Conservation (phyloP, 2,329 filamentous ascomycete species). For the Penicillium sp. region DNA sequence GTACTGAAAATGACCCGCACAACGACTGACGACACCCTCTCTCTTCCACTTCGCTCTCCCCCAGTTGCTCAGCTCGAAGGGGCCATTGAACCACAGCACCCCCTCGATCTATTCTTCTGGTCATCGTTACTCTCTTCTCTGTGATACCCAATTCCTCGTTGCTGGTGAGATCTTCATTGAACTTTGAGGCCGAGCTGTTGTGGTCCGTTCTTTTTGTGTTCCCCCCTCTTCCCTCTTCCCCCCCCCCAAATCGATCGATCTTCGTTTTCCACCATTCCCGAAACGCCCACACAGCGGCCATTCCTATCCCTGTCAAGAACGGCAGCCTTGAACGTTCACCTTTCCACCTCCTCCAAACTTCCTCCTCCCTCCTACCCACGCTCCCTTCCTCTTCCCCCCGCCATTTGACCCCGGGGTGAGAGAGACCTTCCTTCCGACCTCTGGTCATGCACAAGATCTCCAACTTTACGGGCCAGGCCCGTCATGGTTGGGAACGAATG, state of each 20-base stretch:
- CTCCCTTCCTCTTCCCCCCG: constrained; percentile 28
- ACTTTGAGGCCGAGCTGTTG: neutral
- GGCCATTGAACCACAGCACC: neutral
- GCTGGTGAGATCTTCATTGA: neutral
- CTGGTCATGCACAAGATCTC: constrained; percentile 66
- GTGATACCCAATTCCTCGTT: neutral
- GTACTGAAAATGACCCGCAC: constrained; percentile 18
- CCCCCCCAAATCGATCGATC: constrained; percentile 28
- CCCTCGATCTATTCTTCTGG: neutral
- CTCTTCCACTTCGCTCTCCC: neutral
- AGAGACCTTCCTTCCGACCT: constrained; percentile 25
- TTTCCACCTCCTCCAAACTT: constrained; percentile 16
- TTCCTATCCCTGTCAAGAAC: constrained; percentile 39
- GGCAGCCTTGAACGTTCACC: constrained; percentile 20
- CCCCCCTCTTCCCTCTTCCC: neutral
- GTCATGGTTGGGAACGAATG: constrained; percentile 70
- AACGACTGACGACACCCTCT: constrained; percentile 6
- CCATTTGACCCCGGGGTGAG: constrained; percentile 39
- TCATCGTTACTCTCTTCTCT: neutral
- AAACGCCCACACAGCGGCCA: constrained; percentile 32
- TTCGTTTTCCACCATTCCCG: constrained; percentile 34
- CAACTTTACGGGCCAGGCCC: constrained; percentile 66
- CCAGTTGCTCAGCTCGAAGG: neutral
- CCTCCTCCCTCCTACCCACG: constrained; percentile 13
- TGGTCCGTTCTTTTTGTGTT: constrained; percentile 20